Evolutionary conservation across 176 grass and related monocot species (phyloP).

Genomic region (Bonia amplexicaulis): DNA sequence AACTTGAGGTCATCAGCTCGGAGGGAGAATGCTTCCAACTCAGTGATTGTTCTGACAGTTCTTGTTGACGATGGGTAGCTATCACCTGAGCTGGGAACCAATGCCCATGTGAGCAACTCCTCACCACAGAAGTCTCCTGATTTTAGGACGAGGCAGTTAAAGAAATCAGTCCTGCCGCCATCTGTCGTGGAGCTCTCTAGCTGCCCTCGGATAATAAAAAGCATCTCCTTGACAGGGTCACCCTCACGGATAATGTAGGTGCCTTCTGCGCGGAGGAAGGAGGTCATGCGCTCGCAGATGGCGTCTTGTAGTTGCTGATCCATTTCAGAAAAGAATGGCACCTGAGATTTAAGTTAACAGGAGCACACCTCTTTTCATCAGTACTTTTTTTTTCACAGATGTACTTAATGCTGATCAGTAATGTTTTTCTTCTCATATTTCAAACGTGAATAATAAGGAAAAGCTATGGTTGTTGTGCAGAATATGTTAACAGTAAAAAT

Average conservation of each 20-base stretch:
- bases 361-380: neutral
- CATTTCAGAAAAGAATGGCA: constrained; percentile 50
- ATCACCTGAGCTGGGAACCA: constrained; percentile 7
- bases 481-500: neutral
- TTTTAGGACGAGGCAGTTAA: constrained; percentile 39
- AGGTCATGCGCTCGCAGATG: constrained; percentile 39
- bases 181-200: constrained; percentile 37
- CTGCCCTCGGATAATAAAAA: constrained; percentile 36
- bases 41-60: constrained; percentile 28
- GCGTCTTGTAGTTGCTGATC: constrained; percentile 36
- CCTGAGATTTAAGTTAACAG: constrained; percentile 21
- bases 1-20: constrained; percentile 46
- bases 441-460: neutral
- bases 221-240: constrained; percentile 43
- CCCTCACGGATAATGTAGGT: constrained; percentile 37
- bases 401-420: neutral
- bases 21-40: constrained; percentile 44
- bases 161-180: constrained; percentile 32
- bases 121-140: constrained; percentile 50
- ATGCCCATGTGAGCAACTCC: constrained; percentile 47
- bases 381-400: neutral
- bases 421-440: neutral
- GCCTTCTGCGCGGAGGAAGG: constrained; percentile 22
- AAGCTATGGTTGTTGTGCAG: neutral
- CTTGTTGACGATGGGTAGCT: constrained; percentile 34